phyloP scores from a whole-genome alignment of 2,329 filamentous ascomycete genomes.

The Rosellinia necatrix region DNA sequence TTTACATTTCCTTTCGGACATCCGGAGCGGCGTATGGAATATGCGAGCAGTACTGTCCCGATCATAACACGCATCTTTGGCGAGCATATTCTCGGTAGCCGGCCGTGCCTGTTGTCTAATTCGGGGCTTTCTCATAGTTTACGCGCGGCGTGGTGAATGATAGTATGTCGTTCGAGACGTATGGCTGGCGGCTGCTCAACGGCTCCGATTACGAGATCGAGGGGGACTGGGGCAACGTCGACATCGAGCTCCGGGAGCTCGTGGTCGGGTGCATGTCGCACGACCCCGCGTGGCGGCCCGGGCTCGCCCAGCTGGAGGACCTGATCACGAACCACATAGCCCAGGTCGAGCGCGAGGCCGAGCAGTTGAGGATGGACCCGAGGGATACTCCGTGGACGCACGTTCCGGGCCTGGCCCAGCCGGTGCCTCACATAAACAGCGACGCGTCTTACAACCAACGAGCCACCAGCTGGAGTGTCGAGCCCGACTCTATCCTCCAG shows the following conservation, averaged over 20 bases:
- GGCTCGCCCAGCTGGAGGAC: background rate
- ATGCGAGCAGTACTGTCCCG: too few species aligned
- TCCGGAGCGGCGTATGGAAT: too few species aligned
- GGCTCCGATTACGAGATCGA: background rate
- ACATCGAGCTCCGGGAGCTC: conserved; percentile 6
- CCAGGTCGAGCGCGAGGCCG: background rate
- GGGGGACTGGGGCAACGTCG: background rate
- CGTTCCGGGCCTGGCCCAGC: background rate
- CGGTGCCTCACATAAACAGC: too few species aligned
- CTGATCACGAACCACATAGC: background rate
- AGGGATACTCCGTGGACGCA: background rate
- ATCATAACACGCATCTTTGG: too few species aligned
- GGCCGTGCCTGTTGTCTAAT: background rate
- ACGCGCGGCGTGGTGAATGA: background rate
- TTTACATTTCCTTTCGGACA: too few species aligned
- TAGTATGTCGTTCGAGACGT: background rate
- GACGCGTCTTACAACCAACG: background rate
- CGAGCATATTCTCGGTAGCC: background rate
- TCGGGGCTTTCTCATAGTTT: background rate
- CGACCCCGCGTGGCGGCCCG: background rate
- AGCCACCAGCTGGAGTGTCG: background rate
- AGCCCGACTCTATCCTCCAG: background rate
- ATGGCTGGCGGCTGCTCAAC: conserved; percentile 13
- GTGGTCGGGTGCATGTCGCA: conserved; percentile 3
- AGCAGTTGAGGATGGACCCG: background rate